These are phyloP conservation scores for Boletus semigastroideus DNA, from an alignment of 1,284 basidiomycete genomes.

Conservation along the genomic window DNA sequence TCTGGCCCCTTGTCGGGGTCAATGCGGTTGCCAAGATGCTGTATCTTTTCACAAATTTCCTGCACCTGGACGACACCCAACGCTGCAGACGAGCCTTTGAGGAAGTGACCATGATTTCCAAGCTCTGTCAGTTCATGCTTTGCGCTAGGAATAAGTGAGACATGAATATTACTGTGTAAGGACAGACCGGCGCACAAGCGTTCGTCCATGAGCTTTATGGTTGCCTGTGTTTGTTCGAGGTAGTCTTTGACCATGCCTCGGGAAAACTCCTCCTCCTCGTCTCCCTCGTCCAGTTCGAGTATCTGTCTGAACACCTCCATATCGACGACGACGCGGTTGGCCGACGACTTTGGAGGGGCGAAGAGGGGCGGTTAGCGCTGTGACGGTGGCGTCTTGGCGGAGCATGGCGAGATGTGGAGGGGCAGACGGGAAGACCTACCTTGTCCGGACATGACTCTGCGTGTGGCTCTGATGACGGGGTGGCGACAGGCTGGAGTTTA, in stretches of 20 bases:
- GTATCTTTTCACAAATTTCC: constrained; percentile 84
- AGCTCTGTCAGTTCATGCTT: constrained; percentile 63
- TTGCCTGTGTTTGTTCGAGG: constrained; percentile 74
- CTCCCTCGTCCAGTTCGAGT: constrained; percentile 88
- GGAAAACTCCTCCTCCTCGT: constrained; percentile 70
- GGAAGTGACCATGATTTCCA: constrained; percentile 83
- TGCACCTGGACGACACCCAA: constrained; percentile 83
- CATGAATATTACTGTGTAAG: constrained; percentile 5
- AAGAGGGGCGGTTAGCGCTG: constrained; percentile 11
- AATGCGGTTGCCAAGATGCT: constrained; percentile 72
- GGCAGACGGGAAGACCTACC: constrained; percentile 18
- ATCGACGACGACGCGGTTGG: constrained; percentile 50
- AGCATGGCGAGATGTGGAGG: neutral
- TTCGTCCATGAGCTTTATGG: constrained; percentile 78
- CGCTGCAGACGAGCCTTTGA: constrained; percentile 93
- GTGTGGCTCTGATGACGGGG: constrained; percentile 12
- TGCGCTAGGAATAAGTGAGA: constrained; percentile 40
- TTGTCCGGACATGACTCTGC: constrained; percentile 27
- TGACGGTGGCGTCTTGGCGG: neutral
- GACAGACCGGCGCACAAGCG: constrained; percentile 63
- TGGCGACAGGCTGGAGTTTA: constrained; percentile 14
- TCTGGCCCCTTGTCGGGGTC: constrained; percentile 46
- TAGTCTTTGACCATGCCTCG: constrained; percentile 77
- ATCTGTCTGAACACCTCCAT: constrained; percentile 83
- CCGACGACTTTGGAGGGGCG: constrained; percentile 10